Conservation (phyloP, 2,329 filamentous ascomycete genomes). For the Pseudogymnoascus sp. region DNA sequence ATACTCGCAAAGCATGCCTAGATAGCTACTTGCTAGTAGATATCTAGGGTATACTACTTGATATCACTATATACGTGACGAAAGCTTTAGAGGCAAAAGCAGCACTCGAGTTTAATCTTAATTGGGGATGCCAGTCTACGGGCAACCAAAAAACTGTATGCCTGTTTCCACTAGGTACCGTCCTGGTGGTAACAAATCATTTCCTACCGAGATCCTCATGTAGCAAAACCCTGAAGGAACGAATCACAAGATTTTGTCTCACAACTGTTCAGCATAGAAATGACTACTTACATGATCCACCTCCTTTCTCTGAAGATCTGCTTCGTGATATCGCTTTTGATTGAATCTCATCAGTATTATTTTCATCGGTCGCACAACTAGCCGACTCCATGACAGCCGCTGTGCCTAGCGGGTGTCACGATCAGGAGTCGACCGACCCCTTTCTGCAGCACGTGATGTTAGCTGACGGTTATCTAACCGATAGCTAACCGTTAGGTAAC, state of each 20-base stretch:
- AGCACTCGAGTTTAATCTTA: background rate
- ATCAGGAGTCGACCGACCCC: no score
- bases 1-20: background rate
- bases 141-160: background rate
- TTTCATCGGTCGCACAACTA: background rate
- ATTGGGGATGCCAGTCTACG: background rate
- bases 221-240: background rate
- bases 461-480: no score
- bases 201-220: background rate
- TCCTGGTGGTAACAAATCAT: background rate
- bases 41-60: background rate
- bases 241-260: background rate
- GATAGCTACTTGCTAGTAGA: background rate
- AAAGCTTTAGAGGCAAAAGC: background rate
- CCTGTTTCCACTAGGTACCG: background rate
- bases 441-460: no score
- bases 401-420: constrained; percentile 1
- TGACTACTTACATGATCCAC: constrained; percentile 2
- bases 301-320: background rate
- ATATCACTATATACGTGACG: background rate
- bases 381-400: no score
- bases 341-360: constrained; percentile 6
- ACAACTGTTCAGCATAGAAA: background rate
- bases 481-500: no score
- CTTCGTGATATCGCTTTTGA: background rate